phyloP scores from a whole-genome alignment of 306 rosid species.

The Lagenaria siceraria region DNA sequence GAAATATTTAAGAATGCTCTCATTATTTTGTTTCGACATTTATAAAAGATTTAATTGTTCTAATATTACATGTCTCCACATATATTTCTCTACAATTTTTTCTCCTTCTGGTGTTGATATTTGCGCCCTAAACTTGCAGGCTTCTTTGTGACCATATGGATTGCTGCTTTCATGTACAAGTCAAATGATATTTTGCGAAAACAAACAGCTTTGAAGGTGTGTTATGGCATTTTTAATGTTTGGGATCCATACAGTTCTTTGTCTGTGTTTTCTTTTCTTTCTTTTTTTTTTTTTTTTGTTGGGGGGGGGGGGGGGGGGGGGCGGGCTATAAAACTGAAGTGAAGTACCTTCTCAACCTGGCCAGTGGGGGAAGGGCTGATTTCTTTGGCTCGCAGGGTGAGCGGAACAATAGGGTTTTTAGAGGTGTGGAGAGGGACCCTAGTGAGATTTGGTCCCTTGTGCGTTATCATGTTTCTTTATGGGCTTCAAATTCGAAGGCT shows the following conservation, averaged over 20 bases:
- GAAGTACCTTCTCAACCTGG: too few species aligned
- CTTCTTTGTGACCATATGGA: conserved; percentile 67
- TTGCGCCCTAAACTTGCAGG: conserved; percentile 19
- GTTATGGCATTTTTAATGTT: neutral
- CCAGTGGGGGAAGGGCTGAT: too few species aligned
- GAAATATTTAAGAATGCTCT: neutral
- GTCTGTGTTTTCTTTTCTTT: too few species aligned
- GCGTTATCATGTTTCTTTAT: too few species aligned
- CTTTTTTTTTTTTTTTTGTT: too few species aligned
- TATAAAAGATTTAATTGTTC: neutral
- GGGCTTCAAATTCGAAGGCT: too few species aligned
- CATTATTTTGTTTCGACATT: neutral
- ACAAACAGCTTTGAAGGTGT: conserved; percentile 80
- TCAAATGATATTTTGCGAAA: conserved; percentile 81
- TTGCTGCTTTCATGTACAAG: conserved; percentile 82
- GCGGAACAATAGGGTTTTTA: too few species aligned
- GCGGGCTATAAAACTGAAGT: too few species aligned
- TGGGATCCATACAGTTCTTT: neutral
- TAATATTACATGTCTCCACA: neutral
- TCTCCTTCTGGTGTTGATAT: neutral
- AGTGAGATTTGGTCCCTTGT: too few species aligned
- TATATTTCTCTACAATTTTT: neutral
- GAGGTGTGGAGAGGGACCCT: too few species aligned
- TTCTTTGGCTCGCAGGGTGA: too few species aligned
- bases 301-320: too few species aligned